Evolutionary conservation across 805 yeast genomes (phyloP).

Genomic region (Hanseniaspora thailandica): DNA sequence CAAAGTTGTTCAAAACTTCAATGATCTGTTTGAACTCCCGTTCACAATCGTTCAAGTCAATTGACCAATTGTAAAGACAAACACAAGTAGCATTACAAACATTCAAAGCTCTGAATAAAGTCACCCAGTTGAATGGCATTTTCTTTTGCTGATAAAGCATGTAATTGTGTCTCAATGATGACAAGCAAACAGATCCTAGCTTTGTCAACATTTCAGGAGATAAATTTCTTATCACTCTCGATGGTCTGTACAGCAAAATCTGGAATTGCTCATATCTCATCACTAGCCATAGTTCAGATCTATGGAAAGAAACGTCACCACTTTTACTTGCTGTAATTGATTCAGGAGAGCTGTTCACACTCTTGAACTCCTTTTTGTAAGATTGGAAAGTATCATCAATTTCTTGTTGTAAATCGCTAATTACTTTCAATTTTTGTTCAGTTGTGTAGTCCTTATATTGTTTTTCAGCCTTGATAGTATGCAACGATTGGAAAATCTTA

Average conservation of each 20-base stretch:
- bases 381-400: slow-evolving; percentile 24
- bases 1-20: slow-evolving; percentile 37
- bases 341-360: slow-evolving; percentile 16
- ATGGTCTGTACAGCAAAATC: slow-evolving; percentile 39
- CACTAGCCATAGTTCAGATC: slow-evolving; percentile 29
- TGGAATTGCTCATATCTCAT: slow-evolving; percentile 38
- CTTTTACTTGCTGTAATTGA: not conserved
- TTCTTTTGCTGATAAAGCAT: slow-evolving; percentile 34
- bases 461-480: slow-evolving; percentile 34
- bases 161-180: slow-evolving; percentile 37
- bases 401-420: slow-evolving; percentile 29
- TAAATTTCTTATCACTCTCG: slow-evolving; percentile 38
- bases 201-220: slow-evolving; percentile 31
- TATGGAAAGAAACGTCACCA: slow-evolving; percentile 27
- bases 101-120: slow-evolving; percentile 36
- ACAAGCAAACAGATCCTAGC: slow-evolving; percentile 36
- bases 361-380: slow-evolving; percentile 23
- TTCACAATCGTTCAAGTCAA: slow-evolving; percentile 36
- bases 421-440: slow-evolving; percentile 29
- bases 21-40: slow-evolving; percentile 37
- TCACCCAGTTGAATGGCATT: slow-evolving; percentile 41
- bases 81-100: slow-evolving; percentile 38
- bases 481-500: slow-evolving; percentile 34
- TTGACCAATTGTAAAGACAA: slow-evolving; percentile 38
- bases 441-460: slow-evolving; percentile 21